Evolutionary conservation across 2,329 filamentous ascomycete species (phyloP).

Genomic region (Pseudocercospora fuligena): DNA sequence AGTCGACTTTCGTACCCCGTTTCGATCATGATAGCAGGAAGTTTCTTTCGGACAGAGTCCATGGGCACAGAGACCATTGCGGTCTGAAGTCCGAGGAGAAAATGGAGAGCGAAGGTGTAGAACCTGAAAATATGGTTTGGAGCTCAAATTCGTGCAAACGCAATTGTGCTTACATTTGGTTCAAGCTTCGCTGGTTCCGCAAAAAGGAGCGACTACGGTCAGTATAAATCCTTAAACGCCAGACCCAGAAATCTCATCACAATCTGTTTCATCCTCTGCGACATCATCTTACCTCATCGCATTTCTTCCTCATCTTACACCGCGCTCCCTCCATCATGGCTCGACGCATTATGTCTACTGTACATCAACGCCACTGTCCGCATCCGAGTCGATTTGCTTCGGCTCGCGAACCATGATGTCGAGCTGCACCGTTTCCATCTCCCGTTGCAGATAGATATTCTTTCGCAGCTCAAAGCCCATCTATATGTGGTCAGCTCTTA

Average conservation of each 20-base stretch:
- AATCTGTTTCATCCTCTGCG: slow-evolving; percentile 29
- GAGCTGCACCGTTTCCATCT: slow-evolving; percentile 64
- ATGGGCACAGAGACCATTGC: too few relatives aligned
- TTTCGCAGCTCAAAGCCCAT: slow-evolving; percentile 72
- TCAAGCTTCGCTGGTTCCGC: neutral
- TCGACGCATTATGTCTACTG: slow-evolving; percentile 14
- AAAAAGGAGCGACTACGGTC: slow-evolving; percentile 20
- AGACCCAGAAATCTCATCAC: slow-evolving; percentile 2
- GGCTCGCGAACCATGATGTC: slow-evolving; percentile 85
- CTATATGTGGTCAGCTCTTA: slow-evolving; percentile 16
- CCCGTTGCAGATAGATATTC: slow-evolving; percentile 67
- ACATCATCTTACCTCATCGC: neutral
- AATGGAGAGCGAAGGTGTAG: too few relatives aligned
- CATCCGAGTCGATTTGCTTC: slow-evolving; percentile 22
- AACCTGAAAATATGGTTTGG: too few relatives aligned
- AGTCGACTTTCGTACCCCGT: too few relatives aligned
- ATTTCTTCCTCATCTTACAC: neutral
- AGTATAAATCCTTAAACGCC: neutral
- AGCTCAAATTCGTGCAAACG: too few relatives aligned
- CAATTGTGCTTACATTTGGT: too few relatives aligned
- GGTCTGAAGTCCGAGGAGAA: too few relatives aligned
- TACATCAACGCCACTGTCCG: slow-evolving; percentile 30
- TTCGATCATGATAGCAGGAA: too few relatives aligned
- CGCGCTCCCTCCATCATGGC: neutral
- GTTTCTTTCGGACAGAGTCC: too few relatives aligned